Evolutionary conservation across 768 basidiomycete genomes (phyloP).

Genomic region (Amanita thiersii): DNA sequence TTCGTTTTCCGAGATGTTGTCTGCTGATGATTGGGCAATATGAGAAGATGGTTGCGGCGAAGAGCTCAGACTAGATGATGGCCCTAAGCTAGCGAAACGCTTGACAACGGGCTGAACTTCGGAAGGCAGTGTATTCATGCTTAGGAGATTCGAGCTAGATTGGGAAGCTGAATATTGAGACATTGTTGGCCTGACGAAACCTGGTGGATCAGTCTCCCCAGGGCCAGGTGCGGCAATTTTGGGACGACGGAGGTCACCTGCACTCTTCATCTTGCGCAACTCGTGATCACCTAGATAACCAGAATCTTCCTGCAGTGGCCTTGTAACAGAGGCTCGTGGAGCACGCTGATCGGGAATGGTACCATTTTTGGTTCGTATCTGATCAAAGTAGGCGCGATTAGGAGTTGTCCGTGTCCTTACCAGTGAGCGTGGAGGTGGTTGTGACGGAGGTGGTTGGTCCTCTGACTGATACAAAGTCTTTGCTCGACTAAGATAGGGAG

Average conservation of each 20-base stretch:
- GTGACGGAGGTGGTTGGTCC: slow-evolving; percentile 17
- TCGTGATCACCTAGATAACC: slow-evolving; percentile 46
- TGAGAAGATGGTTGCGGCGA: slow-evolving; percentile 27
- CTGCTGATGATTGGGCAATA: slow-evolving; percentile 44
- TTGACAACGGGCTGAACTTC: slow-evolving; percentile 32
- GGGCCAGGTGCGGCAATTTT: slow-evolving; percentile 22
- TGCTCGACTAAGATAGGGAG: slow-evolving; percentile 43
- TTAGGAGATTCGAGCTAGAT: slow-evolving; percentile 62
- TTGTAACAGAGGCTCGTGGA: slow-evolving; percentile 14
- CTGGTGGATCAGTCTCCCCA: slow-evolving; percentile 19
- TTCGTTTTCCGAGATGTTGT: slow-evolving; percentile 30
- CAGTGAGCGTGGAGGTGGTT: slow-evolving; percentile 33
- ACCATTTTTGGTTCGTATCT: slow-evolving; percentile 27
- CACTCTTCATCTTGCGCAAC: slow-evolving; percentile 80
- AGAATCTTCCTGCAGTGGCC: slow-evolving; percentile 30
- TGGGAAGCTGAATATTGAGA: slow-evolving; percentile 51
- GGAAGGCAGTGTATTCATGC: slow-evolving; percentile 24
- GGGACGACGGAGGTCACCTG: slow-evolving; percentile 63
- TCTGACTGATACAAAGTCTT: slow-evolving; percentile 38
- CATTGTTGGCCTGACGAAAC: slow-evolving; percentile 29
- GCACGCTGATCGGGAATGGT: slow-evolving; percentile 16
- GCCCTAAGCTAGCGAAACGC: slow-evolving; percentile 66
- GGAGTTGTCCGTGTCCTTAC: slow-evolving; percentile 71
- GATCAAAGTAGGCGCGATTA: slow-evolving; percentile 45
- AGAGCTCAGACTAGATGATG: slow-evolving; percentile 30